Evolutionary conservation across 2,329 filamentous ascomycete species (phyloP).

Genomic region (Fusarium sp.): DNA sequence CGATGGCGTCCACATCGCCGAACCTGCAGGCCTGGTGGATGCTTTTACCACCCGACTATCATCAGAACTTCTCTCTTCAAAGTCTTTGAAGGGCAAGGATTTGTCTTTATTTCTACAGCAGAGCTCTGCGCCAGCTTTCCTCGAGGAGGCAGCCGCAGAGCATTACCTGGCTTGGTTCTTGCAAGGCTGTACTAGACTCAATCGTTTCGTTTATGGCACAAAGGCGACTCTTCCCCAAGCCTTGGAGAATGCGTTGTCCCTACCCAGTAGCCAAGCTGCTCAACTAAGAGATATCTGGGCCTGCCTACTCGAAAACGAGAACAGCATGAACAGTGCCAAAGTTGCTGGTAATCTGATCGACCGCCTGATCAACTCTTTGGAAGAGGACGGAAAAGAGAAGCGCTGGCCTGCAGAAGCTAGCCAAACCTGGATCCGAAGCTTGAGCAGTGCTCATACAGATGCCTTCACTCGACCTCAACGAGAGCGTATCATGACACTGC

Average conservation of each 20-base stretch:
- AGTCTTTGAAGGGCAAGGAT: constrained; percentile 40
- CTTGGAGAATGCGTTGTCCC: constrained; percentile 43
- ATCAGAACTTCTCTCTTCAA: constrained; percentile 45
- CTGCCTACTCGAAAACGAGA: constrained; percentile 52
- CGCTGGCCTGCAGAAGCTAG: constrained; percentile 48
- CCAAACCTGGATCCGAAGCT: constrained; percentile 48
- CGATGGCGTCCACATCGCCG: constrained; percentile 48
- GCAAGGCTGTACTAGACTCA: constrained; percentile 50
- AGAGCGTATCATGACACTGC: constrained; percentile 56
- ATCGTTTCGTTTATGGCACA: constrained; percentile 44
- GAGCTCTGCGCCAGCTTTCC: constrained; percentile 39
- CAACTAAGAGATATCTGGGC: constrained; percentile 47
- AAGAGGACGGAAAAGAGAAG: constrained; percentile 47
- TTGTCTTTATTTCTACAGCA: constrained; percentile 28
- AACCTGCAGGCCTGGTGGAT: constrained; percentile 50
- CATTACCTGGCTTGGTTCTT: constrained; percentile 53
- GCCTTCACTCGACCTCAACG: constrained; percentile 57
- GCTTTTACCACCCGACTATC: constrained; percentile 51
- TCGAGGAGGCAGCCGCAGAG: constrained; percentile 44
- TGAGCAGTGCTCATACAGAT: constrained; percentile 54
- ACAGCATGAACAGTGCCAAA: constrained; percentile 52
- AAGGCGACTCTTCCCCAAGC: constrained; percentile 43
- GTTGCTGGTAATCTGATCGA: constrained; percentile 50
- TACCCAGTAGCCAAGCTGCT: constrained; percentile 23
- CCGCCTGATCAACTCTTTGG: constrained; percentile 48